These are phyloP conservation scores for Boletus coccyginus DNA, from an alignment of 768 basidiomycete genomes.

Conservation along the genomic window DNA sequence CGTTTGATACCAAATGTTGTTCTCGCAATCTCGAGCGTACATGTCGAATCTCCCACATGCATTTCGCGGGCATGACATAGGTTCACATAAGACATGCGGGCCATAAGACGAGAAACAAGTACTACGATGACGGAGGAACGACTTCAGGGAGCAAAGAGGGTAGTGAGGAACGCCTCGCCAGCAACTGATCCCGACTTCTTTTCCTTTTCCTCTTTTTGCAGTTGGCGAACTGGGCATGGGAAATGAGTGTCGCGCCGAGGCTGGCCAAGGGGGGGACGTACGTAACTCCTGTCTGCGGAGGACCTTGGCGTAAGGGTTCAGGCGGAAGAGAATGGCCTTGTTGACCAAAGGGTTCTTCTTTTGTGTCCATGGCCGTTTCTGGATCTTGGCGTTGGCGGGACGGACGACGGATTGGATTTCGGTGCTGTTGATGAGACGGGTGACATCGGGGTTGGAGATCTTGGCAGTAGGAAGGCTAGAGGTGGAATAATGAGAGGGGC, in stretches of 20 bases:
- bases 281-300: slow-evolving; percentile 85
- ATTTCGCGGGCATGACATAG: slow-evolving; percentile 18
- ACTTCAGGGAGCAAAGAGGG: slow-evolving; percentile 79
- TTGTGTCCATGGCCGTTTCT: slow-evolving; percentile 96
- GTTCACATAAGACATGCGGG: slow-evolving; percentile 12
- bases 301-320: slow-evolving; percentile 98
- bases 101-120: slow-evolving; percentile 4
- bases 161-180: slow-evolving; percentile 80
- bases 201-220: slow-evolving; percentile 49
- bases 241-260: slow-evolving; percentile 2
- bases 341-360: slow-evolving; percentile 98
- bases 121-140: neutral
- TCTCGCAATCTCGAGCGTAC: neutral
- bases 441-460: slow-evolving; percentile 95
- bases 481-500: neutral
- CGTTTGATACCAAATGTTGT: neutral
- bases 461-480: slow-evolving; percentile 88
- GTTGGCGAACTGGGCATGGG: slow-evolving; percentile 62
- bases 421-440: slow-evolving; percentile 95
- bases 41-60: neutral
- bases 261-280: slow-evolving; percentile 42
- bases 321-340: slow-evolving; percentile 91
- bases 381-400: slow-evolving; percentile 76
- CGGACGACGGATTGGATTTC: slow-evolving; percentile 98
- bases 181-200: slow-evolving; percentile 70